Conservation (phyloP, 345 rosid genomes). For the Anastatica hierochuntica region DNA sequence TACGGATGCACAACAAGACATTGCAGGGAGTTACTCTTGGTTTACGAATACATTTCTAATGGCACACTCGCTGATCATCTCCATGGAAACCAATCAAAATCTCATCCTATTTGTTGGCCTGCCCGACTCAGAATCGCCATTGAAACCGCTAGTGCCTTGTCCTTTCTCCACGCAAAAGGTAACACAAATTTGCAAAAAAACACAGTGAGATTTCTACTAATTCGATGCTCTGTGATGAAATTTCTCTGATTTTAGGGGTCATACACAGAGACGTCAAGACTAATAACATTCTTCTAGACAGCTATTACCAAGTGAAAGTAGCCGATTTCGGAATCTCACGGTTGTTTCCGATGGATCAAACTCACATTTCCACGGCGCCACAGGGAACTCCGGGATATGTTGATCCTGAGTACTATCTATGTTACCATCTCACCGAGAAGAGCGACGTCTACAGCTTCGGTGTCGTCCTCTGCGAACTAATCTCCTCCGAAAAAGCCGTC, state of each 20-base stretch:
- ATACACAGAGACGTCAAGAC: slow-evolving; percentile 92
- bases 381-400: too few species aligned
- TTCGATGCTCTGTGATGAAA: background rate
- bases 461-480: too few species aligned
- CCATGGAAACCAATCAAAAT: slow-evolving; percentile 40
- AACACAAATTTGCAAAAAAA: slow-evolving; percentile 2
- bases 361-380: slow-evolving; percentile 90
- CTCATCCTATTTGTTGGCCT: slow-evolving; percentile 59
- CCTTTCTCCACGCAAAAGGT: slow-evolving; percentile 57
- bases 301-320: slow-evolving; percentile 60
- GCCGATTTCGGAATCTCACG: slow-evolving; percentile 97
- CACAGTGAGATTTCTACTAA: background rate
- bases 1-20: slow-evolving; percentile 83
- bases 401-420: too few species aligned
- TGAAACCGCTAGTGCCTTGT: slow-evolving; percentile 75
- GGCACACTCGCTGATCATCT: slow-evolving; percentile 85
- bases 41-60: slow-evolving; percentile 75
- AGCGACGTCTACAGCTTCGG: too few species aligned
- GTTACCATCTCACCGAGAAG: too few species aligned
- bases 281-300: slow-evolving; percentile 80
- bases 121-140: slow-evolving; percentile 58
- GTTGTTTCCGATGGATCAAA: slow-evolving; percentile 51
- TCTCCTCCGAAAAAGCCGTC: too few species aligned
- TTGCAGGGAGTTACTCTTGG: slow-evolving; percentile 64
- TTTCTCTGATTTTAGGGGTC: slow-evolving; percentile 34